Evolutionary conservation across 2,329 filamentous ascomycete species (phyloP).

Genomic region (Plectosphaerella cucumerina): DNA sequence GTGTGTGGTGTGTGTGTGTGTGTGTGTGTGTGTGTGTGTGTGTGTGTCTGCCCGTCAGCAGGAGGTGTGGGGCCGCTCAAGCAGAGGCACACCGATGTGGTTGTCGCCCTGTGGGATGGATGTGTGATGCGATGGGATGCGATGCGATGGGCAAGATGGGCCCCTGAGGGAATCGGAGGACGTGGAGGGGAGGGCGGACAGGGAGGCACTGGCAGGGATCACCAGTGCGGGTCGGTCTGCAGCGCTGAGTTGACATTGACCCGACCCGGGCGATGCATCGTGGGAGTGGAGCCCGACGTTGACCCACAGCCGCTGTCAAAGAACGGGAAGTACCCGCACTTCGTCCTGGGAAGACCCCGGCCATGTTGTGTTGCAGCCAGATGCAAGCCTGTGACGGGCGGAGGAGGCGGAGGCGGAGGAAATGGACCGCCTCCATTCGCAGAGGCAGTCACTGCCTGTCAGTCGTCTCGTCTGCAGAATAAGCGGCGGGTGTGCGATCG

Average conservation of each 20-base stretch:
- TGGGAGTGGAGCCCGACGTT: slow-evolving; percentile 2
- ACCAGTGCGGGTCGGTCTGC: slow-evolving; percentile 8
- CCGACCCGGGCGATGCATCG: slow-evolving; percentile 7
- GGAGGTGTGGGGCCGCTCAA: neutral
- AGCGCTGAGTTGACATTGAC: neutral
- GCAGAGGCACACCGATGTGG: too few relatives aligned
- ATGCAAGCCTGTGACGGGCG: neutral
- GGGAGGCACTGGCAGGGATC: neutral
- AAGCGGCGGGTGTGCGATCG: neutral
- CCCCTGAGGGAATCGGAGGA: neutral
- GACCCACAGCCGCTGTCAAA: slow-evolving; percentile 10
- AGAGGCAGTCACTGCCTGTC: too few relatives aligned
- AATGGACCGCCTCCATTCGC: too few relatives aligned
- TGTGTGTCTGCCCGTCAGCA: neutral
- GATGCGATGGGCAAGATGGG: too few relatives aligned
- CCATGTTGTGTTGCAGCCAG: neutral
- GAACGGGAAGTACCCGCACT: slow-evolving; percentile 10
- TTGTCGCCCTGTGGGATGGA: too few relatives aligned
- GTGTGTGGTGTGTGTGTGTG: neutral
- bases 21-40: neutral
- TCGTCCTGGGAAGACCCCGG: slow-evolving; percentile 1
- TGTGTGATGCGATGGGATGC: too few relatives aligned
- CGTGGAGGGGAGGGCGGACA: neutral
- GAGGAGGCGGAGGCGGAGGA: neutral
- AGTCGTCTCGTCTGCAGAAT: neutral